Conservation (phyloP, 306 rosid genomes). For the Begonia fuchsioides region DNA sequence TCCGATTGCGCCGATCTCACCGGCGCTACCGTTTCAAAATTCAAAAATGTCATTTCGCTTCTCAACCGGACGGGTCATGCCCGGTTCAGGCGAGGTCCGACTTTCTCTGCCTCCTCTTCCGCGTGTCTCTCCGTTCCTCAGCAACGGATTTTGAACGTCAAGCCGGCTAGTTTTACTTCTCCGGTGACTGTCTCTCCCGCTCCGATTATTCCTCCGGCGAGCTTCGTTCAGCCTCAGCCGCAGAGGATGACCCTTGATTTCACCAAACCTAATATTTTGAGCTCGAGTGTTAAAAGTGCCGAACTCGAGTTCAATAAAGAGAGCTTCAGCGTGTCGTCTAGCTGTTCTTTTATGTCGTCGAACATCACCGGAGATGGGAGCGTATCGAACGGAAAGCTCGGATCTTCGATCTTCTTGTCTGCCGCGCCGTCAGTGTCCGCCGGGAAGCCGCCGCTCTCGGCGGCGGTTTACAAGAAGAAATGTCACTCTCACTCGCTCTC, state of each 20-base stretch:
- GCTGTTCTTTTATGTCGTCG: conserved; percentile 77
- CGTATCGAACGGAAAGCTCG: conserved; percentile 73
- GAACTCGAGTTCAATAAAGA: conserved; percentile 56
- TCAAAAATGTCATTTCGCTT: conserved; percentile 50
- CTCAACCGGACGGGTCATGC: conserved; percentile 80
- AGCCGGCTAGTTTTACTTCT: conserved; percentile 17
- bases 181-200: conserved; percentile 13
- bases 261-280: conserved; percentile 35
- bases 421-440: conserved; percentile 31
- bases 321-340: conserved; percentile 67
- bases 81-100: conserved; percentile 84
- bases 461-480: conserved; percentile 37
- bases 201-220: conserved; percentile 14
- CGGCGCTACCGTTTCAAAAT: conserved; percentile 52
- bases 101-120: conserved; percentile 11
- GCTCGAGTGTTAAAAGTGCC: conserved; percentile 19
- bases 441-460: conserved; percentile 49
- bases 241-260: conserved; percentile 67
- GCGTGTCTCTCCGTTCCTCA: conserved; percentile 12
- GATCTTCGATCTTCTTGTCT: conserved; percentile 38
- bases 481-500: too few relatives aligned
- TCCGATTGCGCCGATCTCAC: conserved; percentile 46
- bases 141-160: background rate
- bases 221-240: conserved; percentile 29
- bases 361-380: conserved; percentile 83